These are phyloP conservation scores for Heterococcus sp. DNA, from an alignment of 108 stramenopile species.

Conservation along the genomic window DNA sequence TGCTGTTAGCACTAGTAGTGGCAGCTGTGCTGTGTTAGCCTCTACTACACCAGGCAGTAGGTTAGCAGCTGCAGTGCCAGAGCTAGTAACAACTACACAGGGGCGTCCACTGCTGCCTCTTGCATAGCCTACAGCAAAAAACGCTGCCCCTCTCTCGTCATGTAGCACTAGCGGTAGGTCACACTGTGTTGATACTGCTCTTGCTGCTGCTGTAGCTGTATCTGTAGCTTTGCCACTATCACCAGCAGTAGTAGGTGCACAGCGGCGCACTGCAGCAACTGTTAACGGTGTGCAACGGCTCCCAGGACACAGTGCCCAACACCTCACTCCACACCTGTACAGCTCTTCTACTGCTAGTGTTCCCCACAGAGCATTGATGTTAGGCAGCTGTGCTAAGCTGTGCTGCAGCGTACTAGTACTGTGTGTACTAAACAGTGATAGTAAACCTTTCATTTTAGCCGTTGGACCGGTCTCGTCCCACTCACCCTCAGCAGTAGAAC, in stretches of 20 bases:
- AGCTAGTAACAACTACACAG: constrained; percentile 79
- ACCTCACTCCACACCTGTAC: constrained; percentile 71
- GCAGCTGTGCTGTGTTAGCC: constrained; percentile 72
- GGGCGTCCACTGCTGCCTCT: constrained; percentile 53
- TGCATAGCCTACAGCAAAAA: constrained; percentile 80
- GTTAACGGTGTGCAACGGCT: constrained; percentile 84
- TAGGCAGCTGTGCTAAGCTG: constrained; percentile 36
- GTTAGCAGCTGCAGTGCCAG: constrained; percentile 88
- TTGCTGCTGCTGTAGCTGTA: neutral
- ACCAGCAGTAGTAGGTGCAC: neutral
- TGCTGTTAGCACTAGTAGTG: constrained; percentile 78
- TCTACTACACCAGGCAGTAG: constrained; percentile 82
- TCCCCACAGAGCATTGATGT: constrained; percentile 82
- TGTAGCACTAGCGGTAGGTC: constrained; percentile 68
- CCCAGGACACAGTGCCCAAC: constrained; percentile 82
- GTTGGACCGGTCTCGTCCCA: constrained; percentile 33
- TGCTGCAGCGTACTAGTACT: neutral
- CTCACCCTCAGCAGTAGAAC: constrained; percentile 23
- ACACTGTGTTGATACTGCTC: neutral
- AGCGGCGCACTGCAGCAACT: constrained; percentile 61
- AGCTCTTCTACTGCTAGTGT: constrained; percentile 82
- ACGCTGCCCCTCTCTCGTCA: constrained; percentile 88
- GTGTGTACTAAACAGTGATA: constrained; percentile 10
- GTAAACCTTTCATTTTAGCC: constrained; percentile 26
- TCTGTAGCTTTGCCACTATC: neutral